Percentiles rank a stretch among this genome's conserved stretches.
phyloP scores from a whole-genome alignment of 2,329 filamentous ascomycete genomes.

The Calcarisporium arbuscula region DNA sequence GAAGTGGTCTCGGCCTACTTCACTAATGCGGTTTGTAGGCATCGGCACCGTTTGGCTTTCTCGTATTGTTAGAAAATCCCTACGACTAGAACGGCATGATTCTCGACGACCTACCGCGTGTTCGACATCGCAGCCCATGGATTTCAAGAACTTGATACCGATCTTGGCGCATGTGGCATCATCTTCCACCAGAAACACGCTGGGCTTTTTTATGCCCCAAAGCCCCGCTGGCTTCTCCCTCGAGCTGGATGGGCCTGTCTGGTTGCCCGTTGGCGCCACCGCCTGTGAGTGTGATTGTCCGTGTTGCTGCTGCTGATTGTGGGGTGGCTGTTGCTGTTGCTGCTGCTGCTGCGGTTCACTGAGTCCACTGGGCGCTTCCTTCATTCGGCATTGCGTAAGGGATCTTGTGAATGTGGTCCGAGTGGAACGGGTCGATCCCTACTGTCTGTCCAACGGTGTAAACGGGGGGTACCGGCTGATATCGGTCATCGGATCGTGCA shows the following conservation, averaged over 20 bases:
- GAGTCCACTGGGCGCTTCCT: slow-evolving; percentile 32
- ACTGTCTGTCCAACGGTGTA: slow-evolving; percentile 88
- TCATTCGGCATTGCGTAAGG: slow-evolving; percentile 70
- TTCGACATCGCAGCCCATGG: slow-evolving; percentile 61
- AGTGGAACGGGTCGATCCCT: slow-evolving; percentile 90
- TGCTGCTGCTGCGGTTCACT: slow-evolving; percentile 27
- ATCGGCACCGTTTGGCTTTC: slow-evolving; percentile 67
- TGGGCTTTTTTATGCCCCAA: slow-evolving; percentile 61
- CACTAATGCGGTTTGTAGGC: slow-evolving; percentile 79
- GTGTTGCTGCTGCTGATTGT: slow-evolving; percentile 14
- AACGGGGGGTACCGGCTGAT: slow-evolving; percentile 59
- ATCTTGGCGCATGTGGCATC: slow-evolving; percentile 62
- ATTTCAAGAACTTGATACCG: slow-evolving; percentile 59
- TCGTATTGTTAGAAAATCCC: slow-evolving; percentile 5
- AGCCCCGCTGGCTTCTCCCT: slow-evolving; percentile 33
- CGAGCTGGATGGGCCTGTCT: slow-evolving; percentile 19
- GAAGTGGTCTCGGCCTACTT: slow-evolving; percentile 40
- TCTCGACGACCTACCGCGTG: slow-evolving; percentile 47
- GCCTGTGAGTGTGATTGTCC: slow-evolving; percentile 5
- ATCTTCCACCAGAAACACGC: slow-evolving; percentile 86
- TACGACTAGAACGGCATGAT: not conserved
- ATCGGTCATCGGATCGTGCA: slow-evolving; percentile 50
- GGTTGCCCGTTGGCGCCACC: slow-evolving; percentile 12
- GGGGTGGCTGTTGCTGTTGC: slow-evolving; percentile 15
- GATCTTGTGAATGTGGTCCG: slow-evolving; percentile 91